These are phyloP conservation scores for Ustilago crameri DNA, from an alignment of 1,284 basidiomycete species.

Conservation along the genomic window DNA sequence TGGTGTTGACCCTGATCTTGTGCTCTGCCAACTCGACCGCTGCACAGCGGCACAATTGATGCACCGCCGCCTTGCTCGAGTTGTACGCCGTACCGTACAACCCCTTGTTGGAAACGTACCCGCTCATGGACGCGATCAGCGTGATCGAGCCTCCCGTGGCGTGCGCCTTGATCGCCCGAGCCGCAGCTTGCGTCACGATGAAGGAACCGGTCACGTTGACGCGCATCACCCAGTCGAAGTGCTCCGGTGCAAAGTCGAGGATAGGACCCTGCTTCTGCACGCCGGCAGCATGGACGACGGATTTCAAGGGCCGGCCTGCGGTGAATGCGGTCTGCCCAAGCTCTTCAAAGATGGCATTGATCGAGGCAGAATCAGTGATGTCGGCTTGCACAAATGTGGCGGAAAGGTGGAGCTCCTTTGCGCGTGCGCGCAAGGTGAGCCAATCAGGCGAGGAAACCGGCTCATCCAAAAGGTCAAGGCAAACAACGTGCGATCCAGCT, in stretches of 20 bases:
- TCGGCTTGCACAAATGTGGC: constrained; percentile 65
- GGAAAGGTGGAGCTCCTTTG: constrained; percentile 75
- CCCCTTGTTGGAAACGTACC: constrained; percentile 80
- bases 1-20: constrained; percentile 71
- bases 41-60: constrained; percentile 83
- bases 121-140: constrained; percentile 85
- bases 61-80: constrained; percentile 80
- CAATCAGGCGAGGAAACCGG: constrained; percentile 75
- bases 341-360: constrained; percentile 59
- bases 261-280: constrained; percentile 75
- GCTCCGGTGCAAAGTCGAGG: constrained; percentile 76
- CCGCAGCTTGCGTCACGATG: constrained; percentile 81
- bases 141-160: constrained; percentile 79
- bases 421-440: constrained; percentile 66
- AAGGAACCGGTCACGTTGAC: constrained; percentile 81
- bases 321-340: constrained; percentile 51
- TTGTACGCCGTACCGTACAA: constrained; percentile 80
- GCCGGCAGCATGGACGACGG: constrained; percentile 80
- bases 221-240: constrained; percentile 76
- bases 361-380: constrained; percentile 73
- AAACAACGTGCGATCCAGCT: constrained; percentile 80
- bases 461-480: constrained; percentile 76
- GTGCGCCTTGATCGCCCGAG: constrained; percentile 78
- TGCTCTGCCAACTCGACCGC: constrained; percentile 81
- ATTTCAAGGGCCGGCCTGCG: constrained; percentile 73